Conservation (phyloP, 2,329 filamentous ascomycete genomes). For the Podosphaera fusca region DNA sequence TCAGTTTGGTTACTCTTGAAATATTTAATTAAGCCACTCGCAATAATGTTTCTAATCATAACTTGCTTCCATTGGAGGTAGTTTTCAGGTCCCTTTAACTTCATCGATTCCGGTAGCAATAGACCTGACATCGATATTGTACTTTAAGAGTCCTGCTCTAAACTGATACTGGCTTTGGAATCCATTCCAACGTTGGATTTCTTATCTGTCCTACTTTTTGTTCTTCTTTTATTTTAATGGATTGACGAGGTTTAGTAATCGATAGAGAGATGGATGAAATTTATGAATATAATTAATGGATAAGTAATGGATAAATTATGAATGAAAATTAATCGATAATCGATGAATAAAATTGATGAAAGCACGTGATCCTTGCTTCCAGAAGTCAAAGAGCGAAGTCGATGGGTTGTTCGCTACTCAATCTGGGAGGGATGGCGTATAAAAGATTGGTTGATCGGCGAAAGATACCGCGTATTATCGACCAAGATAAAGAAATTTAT, state of each 20-base stretch:
- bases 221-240: too few relatives aligned
- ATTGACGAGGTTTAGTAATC: neutral
- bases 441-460: neutral
- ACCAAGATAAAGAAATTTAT: too few relatives aligned
- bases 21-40: neutral
- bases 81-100: neutral
- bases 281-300: neutral
- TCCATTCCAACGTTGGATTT: neutral
- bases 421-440: neutral
- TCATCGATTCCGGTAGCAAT: neutral
- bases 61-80: slow-evolving; percentile 1
- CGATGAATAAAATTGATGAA: too few relatives aligned
- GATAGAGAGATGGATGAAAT: neutral
- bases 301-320: too few relatives aligned
- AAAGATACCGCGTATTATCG: neutral
- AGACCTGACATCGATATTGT: neutral
- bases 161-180: neutral
- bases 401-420: neutral
- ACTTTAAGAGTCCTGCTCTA: neutral
- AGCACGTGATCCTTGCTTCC: neutral
- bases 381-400: neutral
- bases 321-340: too few relatives aligned
- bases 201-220: too few relatives aligned
- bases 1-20: neutral
- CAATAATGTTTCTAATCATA: neutral